Conservation (phyloP, 495 filamentous ascomycete species). For the Annulohypoxylon nitens region DNA sequence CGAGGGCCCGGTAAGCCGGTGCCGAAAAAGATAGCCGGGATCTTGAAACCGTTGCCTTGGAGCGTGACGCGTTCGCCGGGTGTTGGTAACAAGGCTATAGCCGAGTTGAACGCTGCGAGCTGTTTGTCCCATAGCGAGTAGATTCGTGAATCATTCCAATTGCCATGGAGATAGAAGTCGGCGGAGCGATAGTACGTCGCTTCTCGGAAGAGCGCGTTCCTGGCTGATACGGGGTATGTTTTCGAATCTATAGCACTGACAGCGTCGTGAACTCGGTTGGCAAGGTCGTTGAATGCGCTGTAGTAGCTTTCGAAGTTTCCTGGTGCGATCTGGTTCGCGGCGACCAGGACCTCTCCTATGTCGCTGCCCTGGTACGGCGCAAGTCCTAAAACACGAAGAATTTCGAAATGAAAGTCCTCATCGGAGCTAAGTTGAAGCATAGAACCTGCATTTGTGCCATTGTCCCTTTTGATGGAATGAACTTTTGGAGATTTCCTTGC, state of each 20-base stretch:
- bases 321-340: conserved; percentile 51
- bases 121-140: conserved; percentile 77
- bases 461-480: conserved; percentile 15
- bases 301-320: conserved; percentile 55
- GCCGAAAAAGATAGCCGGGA: conserved; percentile 52
- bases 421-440: conserved; percentile 48
- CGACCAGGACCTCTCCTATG: conserved; percentile 54
- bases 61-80: conserved; percentile 56
- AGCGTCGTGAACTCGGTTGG: conserved; percentile 39
- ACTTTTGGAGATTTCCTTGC: neutral
- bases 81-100: conserved; percentile 57
- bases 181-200: conserved; percentile 61
- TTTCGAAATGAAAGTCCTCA: conserved; percentile 53
- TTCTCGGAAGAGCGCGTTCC: conserved; percentile 54
- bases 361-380: conserved; percentile 54
- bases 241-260: conserved; percentile 22
- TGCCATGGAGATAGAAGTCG: conserved; percentile 61
- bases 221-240: conserved; percentile 49
- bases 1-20: conserved; percentile 25
- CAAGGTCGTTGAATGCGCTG: conserved; percentile 52
- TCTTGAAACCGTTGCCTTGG: conserved; percentile 49
- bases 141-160: conserved; percentile 53
- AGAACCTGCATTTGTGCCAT: conserved; percentile 22
- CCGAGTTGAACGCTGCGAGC: conserved; percentile 73
- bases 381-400: conserved; percentile 48